Percentiles rank a stretch among this genome's conserved stretches.
phyloP scores from a whole-genome alignment of 306 rosid genomes.

The Malus orientalis region DNA sequence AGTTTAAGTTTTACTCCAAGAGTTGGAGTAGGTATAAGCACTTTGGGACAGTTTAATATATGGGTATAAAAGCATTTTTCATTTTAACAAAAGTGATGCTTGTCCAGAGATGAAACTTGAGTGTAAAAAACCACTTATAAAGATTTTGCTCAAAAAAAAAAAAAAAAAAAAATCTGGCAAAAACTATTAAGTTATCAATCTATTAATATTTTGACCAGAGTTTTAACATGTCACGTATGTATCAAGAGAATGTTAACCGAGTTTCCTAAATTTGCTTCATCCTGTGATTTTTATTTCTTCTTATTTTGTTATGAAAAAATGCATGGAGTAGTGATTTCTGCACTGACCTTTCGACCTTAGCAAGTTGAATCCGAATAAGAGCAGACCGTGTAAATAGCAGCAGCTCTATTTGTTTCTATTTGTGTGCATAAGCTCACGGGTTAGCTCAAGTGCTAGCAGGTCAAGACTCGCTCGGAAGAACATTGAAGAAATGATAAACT shows the following conservation, averaged over 20 bases:
- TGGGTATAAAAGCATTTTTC: no score
- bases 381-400: neutral
- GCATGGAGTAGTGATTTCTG: no score
- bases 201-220: neutral
- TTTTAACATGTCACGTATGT: neutral
- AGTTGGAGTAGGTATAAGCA: no score
- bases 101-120: no score
- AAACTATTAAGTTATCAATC: no score
- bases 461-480: constrained; percentile 57
- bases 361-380: neutral
- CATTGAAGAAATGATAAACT: constrained; percentile 59
- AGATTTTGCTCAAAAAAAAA: neutral
- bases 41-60: no score
- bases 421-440: neutral
- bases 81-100: no score
- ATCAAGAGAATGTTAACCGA: neutral
- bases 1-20: no score
- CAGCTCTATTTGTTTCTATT: neutral
- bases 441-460: neutral
- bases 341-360: neutral
- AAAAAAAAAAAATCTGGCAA: no score
- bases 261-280: no score
- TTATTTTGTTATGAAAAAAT: no score
- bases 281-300: no score
- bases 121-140: neutral